Evolutionary conservation across 1,284 basidiomycete species (phyloP), one percentile per base, ranked within the genome.

Genomic region (Anthracocystis walkeri): DNA sequence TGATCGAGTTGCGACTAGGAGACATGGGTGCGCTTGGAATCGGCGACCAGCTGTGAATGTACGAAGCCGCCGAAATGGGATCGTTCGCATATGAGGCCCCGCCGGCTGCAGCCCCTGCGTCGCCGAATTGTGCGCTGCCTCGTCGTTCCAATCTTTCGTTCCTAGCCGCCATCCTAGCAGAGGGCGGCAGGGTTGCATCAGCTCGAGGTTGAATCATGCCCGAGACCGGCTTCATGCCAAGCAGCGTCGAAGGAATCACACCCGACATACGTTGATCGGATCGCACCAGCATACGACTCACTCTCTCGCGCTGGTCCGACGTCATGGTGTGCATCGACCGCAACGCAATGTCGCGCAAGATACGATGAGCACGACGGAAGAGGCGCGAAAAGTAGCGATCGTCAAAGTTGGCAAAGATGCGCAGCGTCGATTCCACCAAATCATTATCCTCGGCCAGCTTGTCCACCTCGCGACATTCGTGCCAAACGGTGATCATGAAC

Each of bases 401-500:
- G 57, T 78, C 78, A 46, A 78, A 74, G 2, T 69, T 65, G 16
- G 65, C 71, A 60, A 80, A 76, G 48, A 77, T 77, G 27, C 68
- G 58, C 54, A 81, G 65, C 29, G 77, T 70, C n/a, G 63, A 69
- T 46, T 81, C 79, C 25, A 82, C 64, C 53, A 82, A 60, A 35
- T 76, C 66, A 31, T 74, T 73, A 54, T 82, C 80, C 38, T 71
- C 65, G 35, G 74, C 65, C 42, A 77, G 58, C 48, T 59, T 57
- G 12, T 71, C 75, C 11, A 49, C 52, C 20, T 73, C 64, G 56
- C 61, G 70, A n/a, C 67, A 68, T 27, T 70, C 69, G 60, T 82
- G 79, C 80, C 80, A 82, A 3, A 82, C 75, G 7, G 80, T 82
- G 59, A 82, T 77, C 71, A 82, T 76, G 65, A 82, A 82, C 1